Evolutionary conservation across 2,329 filamentous ascomycete species (phyloP).

Genomic region (Amylocarpus encephaloides): DNA sequence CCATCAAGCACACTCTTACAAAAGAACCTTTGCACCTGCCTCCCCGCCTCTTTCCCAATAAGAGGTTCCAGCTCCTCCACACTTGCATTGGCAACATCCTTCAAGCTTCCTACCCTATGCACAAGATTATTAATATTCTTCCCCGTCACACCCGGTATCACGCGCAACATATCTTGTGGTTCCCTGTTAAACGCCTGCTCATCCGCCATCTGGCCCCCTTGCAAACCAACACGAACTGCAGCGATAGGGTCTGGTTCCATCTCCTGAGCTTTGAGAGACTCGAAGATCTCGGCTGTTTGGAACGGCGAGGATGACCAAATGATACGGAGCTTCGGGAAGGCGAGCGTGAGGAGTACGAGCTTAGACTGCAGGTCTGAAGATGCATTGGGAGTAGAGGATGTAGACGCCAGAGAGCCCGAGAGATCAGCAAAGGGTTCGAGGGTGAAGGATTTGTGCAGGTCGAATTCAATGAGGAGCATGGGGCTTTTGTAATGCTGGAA

Average conservation of each 20-base stretch:
- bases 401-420: slow-evolving; percentile 53
- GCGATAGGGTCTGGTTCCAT: slow-evolving; percentile 84
- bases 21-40: slow-evolving; percentile 77
- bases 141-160: slow-evolving; percentile 76
- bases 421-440: slow-evolving; percentile 73
- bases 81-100: slow-evolving; percentile 82
- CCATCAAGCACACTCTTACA: slow-evolving; percentile 38
- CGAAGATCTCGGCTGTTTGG: slow-evolving; percentile 95
- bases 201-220: slow-evolving; percentile 53
- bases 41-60: slow-evolving; percentile 71
- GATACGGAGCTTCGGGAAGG: slow-evolving; percentile 82
- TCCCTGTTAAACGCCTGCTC: slow-evolving; percentile 73
- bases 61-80: slow-evolving; percentile 63
- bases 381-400: slow-evolving; percentile 48
- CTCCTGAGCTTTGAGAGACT: slow-evolving; percentile 83
- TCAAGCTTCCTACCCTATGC: slow-evolving; percentile 66
- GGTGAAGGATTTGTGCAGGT: slow-evolving; percentile 94
- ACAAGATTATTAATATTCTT: slow-evolving; percentile 70
- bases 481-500: slow-evolving; percentile 83
- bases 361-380: slow-evolving; percentile 82
- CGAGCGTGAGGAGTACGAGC: slow-evolving; percentile 83
- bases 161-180: slow-evolving; percentile 83
- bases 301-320: slow-evolving; percentile 93
- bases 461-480: slow-evolving; percentile 95
- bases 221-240: slow-evolving; percentile 77